These are phyloP conservation scores for Penicillium brasilianum DNA, from an alignment of 2,329 filamentous ascomycete genomes.

Conservation along the genomic window DNA sequence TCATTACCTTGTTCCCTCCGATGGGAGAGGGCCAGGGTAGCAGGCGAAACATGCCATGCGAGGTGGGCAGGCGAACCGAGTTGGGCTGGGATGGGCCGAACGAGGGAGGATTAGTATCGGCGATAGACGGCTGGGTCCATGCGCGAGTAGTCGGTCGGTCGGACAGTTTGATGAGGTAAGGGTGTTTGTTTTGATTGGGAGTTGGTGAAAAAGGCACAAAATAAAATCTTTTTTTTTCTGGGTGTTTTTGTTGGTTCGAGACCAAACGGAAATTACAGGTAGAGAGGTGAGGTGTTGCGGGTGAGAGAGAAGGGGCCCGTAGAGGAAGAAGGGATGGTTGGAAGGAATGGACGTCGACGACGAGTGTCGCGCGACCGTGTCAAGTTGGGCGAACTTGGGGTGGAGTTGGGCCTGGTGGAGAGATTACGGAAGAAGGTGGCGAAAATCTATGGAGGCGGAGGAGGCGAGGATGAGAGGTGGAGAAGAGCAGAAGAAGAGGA, in stretches of 20 bases:
- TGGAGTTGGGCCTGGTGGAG: slow-evolving; percentile 8
- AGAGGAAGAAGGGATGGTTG: slow-evolving; percentile 5
- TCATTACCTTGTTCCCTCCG: slow-evolving; percentile 53
- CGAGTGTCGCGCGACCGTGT: slow-evolving; percentile 31
- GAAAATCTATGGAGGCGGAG: slow-evolving; percentile 29
- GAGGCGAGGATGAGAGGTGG: slow-evolving; percentile 10
- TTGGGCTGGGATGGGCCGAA: slow-evolving; percentile 5
- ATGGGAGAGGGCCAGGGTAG: slow-evolving; percentile 53
- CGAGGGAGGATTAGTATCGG: slow-evolving; percentile 3
- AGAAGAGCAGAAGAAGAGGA: slow-evolving; percentile 16
- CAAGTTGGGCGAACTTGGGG: slow-evolving; percentile 14
- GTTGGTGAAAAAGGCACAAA: not conserved
- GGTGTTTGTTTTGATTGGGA: slow-evolving; percentile 7
- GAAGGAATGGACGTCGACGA: slow-evolving; percentile 36
- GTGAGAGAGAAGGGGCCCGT: slow-evolving; percentile 15
- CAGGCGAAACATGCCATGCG: slow-evolving; percentile 57
- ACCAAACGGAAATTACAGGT: slow-evolving; percentile 10
- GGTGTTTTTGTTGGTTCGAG: not conserved
- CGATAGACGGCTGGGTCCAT: slow-evolving; percentile 21
- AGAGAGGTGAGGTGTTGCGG: not conserved
- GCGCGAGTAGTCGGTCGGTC: slow-evolving; percentile 15
- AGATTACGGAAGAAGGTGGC: slow-evolving; percentile 31
- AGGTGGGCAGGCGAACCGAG: slow-evolving; percentile 31
- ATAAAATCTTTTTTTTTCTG: not conserved
- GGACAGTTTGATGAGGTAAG: slow-evolving; percentile 9